Percentiles rank a stretch among this genome's conserved stretches.
Evolutionary conservation across 495 filamentous ascomycete species (phyloP).

Genomic region (Penicillium tannophilum): DNA sequence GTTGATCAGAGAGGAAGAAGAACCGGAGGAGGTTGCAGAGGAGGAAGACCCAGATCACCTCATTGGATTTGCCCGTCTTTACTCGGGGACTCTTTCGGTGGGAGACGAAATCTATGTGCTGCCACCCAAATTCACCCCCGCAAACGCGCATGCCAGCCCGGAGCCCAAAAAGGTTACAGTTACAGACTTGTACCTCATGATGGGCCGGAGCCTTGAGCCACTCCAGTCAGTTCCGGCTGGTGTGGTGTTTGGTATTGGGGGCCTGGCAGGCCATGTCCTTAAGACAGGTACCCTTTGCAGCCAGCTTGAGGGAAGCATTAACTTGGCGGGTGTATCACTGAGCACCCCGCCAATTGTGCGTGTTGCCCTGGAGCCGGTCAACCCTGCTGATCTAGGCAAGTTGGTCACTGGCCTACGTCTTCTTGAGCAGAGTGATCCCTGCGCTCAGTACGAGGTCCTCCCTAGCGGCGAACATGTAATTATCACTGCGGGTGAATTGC

Average conservation of each 20-base stretch:
- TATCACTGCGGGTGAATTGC: constrained; percentile 89
- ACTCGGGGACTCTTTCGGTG: constrained; percentile 85
- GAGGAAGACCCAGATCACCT: constrained; percentile 75
- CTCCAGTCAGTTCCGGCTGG: constrained; percentile 86
- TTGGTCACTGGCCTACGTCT: constrained; percentile 88
- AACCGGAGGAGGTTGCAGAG: constrained; percentile 41
- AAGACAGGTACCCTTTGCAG: constrained; percentile 95
- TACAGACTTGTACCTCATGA: constrained; percentile 89
- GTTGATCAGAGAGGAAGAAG: constrained; percentile 48
- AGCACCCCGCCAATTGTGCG: constrained; percentile 86
- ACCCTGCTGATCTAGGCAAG: constrained; percentile 85
- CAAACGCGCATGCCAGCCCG: constrained; percentile 70
- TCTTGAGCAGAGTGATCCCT: constrained; percentile 93
- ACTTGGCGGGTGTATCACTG: constrained; percentile 83
- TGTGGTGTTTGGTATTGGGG: constrained; percentile 93
- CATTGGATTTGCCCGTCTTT: constrained; percentile 92
- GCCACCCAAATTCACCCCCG: constrained; percentile 87
- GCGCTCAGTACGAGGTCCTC: constrained; percentile 92
- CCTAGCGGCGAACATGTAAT: constrained; percentile 95
- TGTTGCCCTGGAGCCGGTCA: constrained; percentile 87
- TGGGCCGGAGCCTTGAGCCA: constrained; percentile 87
- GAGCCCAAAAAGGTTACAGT: constrained; percentile 83
- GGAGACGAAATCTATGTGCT: constrained; percentile 91
- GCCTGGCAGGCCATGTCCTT: constrained; percentile 85
- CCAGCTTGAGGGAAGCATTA: constrained; percentile 84